phyloP scores from a whole-genome alignment of 2,329 filamentous ascomycete species.

The Venturia nashicola region DNA sequence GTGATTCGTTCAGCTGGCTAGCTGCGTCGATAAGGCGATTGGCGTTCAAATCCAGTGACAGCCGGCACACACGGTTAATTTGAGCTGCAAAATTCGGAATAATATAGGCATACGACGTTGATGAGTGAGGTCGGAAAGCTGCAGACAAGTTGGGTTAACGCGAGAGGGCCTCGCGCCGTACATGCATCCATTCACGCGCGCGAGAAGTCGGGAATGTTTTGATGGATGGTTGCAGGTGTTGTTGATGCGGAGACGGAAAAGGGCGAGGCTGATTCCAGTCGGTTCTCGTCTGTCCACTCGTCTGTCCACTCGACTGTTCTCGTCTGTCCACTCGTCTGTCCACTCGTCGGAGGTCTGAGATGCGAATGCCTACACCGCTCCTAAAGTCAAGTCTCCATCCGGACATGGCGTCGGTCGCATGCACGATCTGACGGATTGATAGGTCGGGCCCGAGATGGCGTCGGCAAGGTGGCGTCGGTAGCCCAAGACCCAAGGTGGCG shows the following conservation, averaged over 20 bases:
- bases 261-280: neutral
- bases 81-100: neutral
- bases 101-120: neutral
- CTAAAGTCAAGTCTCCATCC: neutral
- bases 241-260: neutral
- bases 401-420: neutral
- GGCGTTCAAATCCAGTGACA: neutral
- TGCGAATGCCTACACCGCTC: no score
- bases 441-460: neutral
- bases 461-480: no score
- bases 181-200: neutral
- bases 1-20: neutral
- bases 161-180: neutral
- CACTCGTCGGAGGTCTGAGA: no score
- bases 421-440: neutral
- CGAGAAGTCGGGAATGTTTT: neutral
- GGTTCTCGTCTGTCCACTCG: no score
- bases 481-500: no score
- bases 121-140: neutral
- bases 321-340: no score
- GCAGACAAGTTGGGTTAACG: neutral
- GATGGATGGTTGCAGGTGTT: neutral
- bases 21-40: constrained; percentile 1
- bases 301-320: no score
- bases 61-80: neutral